Conservation (phyloP, 75 land plant genomes). For the Cupressus sempervirens region DNA sequence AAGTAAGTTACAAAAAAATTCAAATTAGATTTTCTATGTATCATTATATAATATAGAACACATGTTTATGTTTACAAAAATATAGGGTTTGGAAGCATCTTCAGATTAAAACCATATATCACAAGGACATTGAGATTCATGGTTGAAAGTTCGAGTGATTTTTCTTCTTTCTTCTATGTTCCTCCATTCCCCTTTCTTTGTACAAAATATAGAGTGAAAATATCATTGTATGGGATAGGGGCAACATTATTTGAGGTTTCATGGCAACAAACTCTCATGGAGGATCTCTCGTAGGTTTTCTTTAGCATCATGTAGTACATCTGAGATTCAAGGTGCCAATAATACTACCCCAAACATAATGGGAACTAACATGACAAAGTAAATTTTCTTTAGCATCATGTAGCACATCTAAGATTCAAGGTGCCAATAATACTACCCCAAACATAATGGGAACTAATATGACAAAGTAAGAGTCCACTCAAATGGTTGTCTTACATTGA, state of each 20-base stretch:
- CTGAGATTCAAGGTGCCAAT: conserved; percentile 28
- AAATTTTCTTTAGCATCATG: conserved; percentile 19
- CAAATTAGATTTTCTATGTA: conserved; percentile 2
- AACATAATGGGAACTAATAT: conserved; percentile 23
- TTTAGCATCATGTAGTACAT: conserved; percentile 19
- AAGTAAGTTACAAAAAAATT: background rate
- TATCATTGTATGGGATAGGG: conserved; percentile 12
- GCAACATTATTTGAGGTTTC: conserved; percentile 11
- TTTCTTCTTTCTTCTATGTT: conserved; percentile 9
- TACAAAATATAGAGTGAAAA: conserved; percentile 7
- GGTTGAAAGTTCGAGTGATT: conserved; percentile 6
- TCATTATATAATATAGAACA: no score
- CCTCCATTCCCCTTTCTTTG: background rate
- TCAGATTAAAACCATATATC: conserved; percentile 35
- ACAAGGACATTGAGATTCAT: conserved; percentile 36
- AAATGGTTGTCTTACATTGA: background rate
- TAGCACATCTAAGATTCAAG: conserved; percentile 27
- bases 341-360: conserved; percentile 18
- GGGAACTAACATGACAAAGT: conserved; percentile 20
- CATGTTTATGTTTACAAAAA: conserved; percentile 47
- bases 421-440: conserved; percentile 17
- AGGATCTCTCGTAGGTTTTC: conserved; percentile 13
- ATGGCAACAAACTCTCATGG: conserved; percentile 12
- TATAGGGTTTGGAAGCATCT: conserved; percentile 84
- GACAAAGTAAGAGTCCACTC: conserved; percentile 42